Conservation (phyloP, 805 yeast species). For the Ogataea allantospora region DNA sequence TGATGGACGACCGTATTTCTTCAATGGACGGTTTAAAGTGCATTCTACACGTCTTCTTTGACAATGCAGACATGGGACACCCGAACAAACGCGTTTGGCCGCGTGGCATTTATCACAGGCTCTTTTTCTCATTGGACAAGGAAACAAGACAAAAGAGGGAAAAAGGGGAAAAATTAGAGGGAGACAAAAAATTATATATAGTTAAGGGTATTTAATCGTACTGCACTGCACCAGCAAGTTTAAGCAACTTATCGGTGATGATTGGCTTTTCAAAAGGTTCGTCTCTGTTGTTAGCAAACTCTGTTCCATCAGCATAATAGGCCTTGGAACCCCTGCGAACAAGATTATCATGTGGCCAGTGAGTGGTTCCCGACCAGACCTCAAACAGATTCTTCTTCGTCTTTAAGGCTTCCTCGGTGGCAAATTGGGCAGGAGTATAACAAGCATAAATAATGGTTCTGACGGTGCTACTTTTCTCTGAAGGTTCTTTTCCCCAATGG, state of each 20-base stretch:
- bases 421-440: conserved; percentile 35
- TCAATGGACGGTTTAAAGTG: conserved; percentile 6
- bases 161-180: conserved; percentile 3
- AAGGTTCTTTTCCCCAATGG: conserved; percentile 34
- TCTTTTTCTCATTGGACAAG: conserved; percentile 6
- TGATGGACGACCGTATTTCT: conserved; percentile 9
- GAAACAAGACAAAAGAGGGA: neutral
- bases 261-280: conserved; percentile 29
- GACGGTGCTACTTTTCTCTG: conserved; percentile 24
- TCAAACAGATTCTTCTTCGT: conserved; percentile 26
- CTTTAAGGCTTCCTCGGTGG: conserved; percentile 26
- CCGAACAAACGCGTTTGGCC: conserved; percentile 8
- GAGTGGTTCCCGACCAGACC: conserved; percentile 30
- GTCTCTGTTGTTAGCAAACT: conserved; percentile 4
- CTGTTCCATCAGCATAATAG: conserved; percentile 16
- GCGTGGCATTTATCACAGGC: conserved; percentile 10
- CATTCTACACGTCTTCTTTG: conserved; percentile 2
- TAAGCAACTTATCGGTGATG: conserved; percentile 26
- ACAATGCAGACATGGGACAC: conserved; percentile 6
- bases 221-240: conserved; percentile 29
- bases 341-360: conserved; percentile 35
- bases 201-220: conserved; percentile 1
- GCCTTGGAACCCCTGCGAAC: conserved; percentile 24
- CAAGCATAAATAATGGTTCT: conserved; percentile 32
- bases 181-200: neutral